Evolutionary conservation across 1,284 basidiomycete species (phyloP), one percentile per base, ranked within the genome.

Genomic region (Somion occarium): DNA sequence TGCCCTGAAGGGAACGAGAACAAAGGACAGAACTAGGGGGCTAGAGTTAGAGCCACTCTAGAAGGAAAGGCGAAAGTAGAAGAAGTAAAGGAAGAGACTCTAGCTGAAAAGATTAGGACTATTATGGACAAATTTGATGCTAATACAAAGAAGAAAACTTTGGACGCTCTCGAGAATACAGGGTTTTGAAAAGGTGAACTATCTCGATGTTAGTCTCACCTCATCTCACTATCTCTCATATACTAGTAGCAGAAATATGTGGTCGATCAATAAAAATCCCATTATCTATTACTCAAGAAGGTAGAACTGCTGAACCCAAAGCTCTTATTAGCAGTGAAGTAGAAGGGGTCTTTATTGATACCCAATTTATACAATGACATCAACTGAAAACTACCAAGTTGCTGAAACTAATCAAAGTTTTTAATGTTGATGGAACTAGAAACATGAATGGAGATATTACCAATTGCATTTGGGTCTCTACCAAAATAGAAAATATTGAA

Each of bases 361-460:
- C 41, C 1, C 41, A 54, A 0, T 57, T 64, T 3, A 57, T 62
- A 1, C 19, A 54, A 45, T 53, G 48, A 4, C 51, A 57, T 1
- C 46, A 53, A 53, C 53, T 1, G 7, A 7, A 34, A 34, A 26
- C 46, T 0, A 20, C 49, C 0, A 30, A 47, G 9, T 39, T 62
- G 0, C 55, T 57, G 0, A 2, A 44, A 0, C 49, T 58, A 1
- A 50, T 65, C 2, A 53, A 46, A 0, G 61, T 64, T 0, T 65
- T 61, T n/a, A 65, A 64, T 47, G 57, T 56, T 0, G 56, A 62
- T 25, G 53, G 61, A 0, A 58, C 59, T 2, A n/a, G 52, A 0
- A 65, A 65, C 18, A n/a, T 39, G 0, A 45, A 19, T 2, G 58
- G 63, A 0, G n/a, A 41, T 0, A 64, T 66, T 45, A 51, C 49